Evolutionary conservation across 768 basidiomycete genomes (phyloP), one percentile per base, ranked within the genome.

Genomic region (Russula olivacea): DNA sequence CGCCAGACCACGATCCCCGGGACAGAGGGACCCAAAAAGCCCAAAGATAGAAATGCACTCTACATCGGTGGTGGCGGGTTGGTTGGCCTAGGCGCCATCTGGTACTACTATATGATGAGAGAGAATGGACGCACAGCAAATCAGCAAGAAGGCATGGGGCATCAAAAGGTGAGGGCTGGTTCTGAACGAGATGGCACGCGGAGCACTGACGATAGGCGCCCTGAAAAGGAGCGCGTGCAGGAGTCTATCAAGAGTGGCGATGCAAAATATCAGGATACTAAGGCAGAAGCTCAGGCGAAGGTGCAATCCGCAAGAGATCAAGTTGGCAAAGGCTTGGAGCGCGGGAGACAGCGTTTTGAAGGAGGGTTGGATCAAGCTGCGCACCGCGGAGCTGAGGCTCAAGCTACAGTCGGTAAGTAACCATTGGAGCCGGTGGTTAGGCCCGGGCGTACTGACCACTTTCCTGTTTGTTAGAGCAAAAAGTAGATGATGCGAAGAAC

Each of bases 101-200:
- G 58, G 62, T 66, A 66, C 55, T 66, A 60, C 53, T 66, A 64
- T 36, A 10, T n/a, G 32, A 23, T 12, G 23, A n/a, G 15, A 28
- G 58, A 64, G 28, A 28, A 7, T 7, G 30, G n/a, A 11, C 57
- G 12, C 57, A 30, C 36, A n/a, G 64, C 56, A 2, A 32, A 36
- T 28, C 40, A 47, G 15, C 25, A 43, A 43, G 50, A n/a, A 5
- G 52, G 40, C 25, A 11, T 10, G 38, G 52, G n/a, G 32, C 28
- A 3, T n/a, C 32, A 28, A 52, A 55, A 25, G 41, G 41, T 25
- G 23, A 48, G 23, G 23, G 47, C 23, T 19, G n/a, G 49, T 10
- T 23, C 6, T 8, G 38, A 40, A 23, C 34, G 50, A 19, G 49
- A 21, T 21, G 36, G 9, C 11, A 40, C 28, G 32, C 57, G 57